A percentile compares a stretch with the other conserved stretches of the same genome.
Evolutionary conservation across 1,139 yeast genomes (phyloP).

Genomic region (Geotrichum candidum): DNA sequence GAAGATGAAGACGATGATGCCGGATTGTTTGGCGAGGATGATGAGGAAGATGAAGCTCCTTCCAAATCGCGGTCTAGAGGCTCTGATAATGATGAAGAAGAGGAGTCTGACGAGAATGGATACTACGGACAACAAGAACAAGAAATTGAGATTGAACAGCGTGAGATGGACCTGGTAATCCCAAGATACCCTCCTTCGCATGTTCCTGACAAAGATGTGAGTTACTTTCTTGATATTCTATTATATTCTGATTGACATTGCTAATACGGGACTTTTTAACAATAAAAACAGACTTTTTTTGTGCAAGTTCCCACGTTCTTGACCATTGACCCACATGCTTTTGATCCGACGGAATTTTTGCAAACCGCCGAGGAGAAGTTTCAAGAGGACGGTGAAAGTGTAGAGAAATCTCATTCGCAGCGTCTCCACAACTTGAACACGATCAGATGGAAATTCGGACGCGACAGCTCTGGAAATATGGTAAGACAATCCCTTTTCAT

Average conservation of each 20-base stretch:
- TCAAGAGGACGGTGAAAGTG: slow-evolving; percentile 42
- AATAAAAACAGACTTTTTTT: slow-evolving; percentile 39
- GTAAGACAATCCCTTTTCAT: not conserved
- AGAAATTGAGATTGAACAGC: slow-evolving; percentile 39
- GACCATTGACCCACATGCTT: slow-evolving; percentile 78
- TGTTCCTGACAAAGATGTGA: slow-evolving; percentile 20
- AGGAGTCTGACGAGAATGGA: slow-evolving; percentile 3
- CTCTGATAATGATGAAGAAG: slow-evolving; percentile 15
- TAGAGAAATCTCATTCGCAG: slow-evolving; percentile 44
- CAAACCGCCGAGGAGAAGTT: slow-evolving; percentile 13
- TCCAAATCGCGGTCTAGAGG: not conserved
- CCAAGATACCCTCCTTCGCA: slow-evolving; percentile 67
- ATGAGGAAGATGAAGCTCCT: slow-evolving; percentile 16
- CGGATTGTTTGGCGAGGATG: slow-evolving; percentile 17
- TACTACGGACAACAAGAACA: slow-evolving; percentile 17
- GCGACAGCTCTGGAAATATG: slow-evolving; percentile 54
- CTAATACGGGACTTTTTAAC: slow-evolving; percentile 22
- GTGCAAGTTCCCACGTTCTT: slow-evolving; percentile 78
- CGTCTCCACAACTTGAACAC: slow-evolving; percentile 71
- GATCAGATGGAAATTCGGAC: slow-evolving; percentile 85
- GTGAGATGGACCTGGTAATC: slow-evolving; percentile 54
- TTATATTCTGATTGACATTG: slow-evolving; percentile 22
- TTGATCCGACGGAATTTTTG: slow-evolving; percentile 67
- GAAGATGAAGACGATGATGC: slow-evolving; percentile 18
- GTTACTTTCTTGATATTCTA: not conserved